phyloP scores from a whole-genome alignment of 306 rosid species.

The Dalbergia oliveri region DNA sequence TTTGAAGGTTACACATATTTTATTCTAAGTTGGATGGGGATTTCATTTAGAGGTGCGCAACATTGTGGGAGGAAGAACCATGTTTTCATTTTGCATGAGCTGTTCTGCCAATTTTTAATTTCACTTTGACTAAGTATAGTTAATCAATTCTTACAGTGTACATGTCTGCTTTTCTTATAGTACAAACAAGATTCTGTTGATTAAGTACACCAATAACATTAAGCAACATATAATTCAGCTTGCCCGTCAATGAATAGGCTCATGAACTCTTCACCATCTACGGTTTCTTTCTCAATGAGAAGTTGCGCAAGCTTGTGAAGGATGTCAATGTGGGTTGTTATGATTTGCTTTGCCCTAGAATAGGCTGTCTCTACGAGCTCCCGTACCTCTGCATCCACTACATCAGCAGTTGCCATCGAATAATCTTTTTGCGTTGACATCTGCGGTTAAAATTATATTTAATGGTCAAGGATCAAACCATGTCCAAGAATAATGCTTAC shows the following conservation, averaged over 20 bases:
- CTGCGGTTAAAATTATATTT: constrained; percentile 53
- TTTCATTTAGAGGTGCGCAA: constrained; percentile 4
- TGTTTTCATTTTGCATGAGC: constrained; percentile 38
- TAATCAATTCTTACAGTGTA: constrained; percentile 66
- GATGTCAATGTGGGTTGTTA: constrained; percentile 87
- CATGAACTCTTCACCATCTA: constrained; percentile 98
- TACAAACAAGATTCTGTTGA: constrained; percentile 55
- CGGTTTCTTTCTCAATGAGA: constrained; percentile 94
- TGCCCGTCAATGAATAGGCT: constrained; percentile 95
- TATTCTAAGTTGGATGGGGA: constrained; percentile 32
- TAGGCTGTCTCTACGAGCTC: constrained; percentile 93
- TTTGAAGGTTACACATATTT: background rate
- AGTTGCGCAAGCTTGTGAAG: constrained; percentile 95
- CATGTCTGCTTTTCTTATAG: constrained; percentile 52
- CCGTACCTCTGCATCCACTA: constrained; percentile 91
- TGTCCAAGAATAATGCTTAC: background rate
- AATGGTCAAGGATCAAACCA: constrained; percentile 10
- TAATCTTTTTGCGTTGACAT: constrained; percentile 90
- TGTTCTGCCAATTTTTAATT: constrained; percentile 18
- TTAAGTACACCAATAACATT: constrained; percentile 32
- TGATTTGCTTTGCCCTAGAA: constrained; percentile 72
- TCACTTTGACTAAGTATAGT: constrained; percentile 57
- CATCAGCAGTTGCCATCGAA: constrained; percentile 87
- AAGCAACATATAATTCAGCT: constrained; percentile 81
- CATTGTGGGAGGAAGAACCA: constrained; percentile 32